Conservation (phyloP, 2,329 filamentous ascomycete species). For the Magnaporthales sp. region DNA sequence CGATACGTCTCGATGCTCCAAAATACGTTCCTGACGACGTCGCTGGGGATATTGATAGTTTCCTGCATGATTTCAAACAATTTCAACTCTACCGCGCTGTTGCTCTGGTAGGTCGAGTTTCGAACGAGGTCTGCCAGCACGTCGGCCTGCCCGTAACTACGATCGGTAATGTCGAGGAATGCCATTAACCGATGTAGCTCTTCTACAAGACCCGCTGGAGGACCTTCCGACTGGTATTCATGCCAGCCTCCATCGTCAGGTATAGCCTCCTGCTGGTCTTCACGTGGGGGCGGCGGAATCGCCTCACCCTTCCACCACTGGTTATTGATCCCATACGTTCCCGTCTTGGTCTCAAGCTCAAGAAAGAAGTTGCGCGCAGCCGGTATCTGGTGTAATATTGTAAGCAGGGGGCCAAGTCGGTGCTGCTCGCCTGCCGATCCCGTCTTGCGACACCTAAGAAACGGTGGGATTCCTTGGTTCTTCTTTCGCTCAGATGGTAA, state of each 20-base stretch:
- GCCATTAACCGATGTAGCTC: constrained; percentile 56
- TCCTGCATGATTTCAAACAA: neutral
- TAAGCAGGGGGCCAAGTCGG: constrained; percentile 44
- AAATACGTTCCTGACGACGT: neutral
- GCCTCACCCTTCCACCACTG: constrained; percentile 55
- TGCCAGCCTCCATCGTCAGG: constrained; percentile 12
- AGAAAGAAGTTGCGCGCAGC: constrained; percentile 47
- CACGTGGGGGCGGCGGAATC: constrained; percentile 29
- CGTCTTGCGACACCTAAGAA: constrained; percentile 33
- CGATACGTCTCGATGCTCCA: constrained; percentile 1
- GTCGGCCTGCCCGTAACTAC: constrained; percentile 49
- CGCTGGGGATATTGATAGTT: neutral
- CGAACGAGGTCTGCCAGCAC: constrained; percentile 25
- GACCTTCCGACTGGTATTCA: constrained; percentile 13
- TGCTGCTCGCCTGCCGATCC: constrained; percentile 20
- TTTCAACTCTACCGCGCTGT: neutral
- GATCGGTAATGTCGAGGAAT: constrained; percentile 51
- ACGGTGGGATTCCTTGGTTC: constrained; percentile 35
- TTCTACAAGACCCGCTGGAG: constrained; percentile 31
- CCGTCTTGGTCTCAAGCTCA: constrained; percentile 17
- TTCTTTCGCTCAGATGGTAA: constrained; percentile 36
- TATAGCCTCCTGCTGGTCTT: constrained; percentile 20
- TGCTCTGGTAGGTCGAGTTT: neutral
- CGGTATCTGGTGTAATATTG: constrained; percentile 52
- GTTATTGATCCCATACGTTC: constrained; percentile 43